Evolutionary conservation across 2,329 filamentous ascomycete species (phyloP).

Genomic region (Macrophomina phaseolina): DNA sequence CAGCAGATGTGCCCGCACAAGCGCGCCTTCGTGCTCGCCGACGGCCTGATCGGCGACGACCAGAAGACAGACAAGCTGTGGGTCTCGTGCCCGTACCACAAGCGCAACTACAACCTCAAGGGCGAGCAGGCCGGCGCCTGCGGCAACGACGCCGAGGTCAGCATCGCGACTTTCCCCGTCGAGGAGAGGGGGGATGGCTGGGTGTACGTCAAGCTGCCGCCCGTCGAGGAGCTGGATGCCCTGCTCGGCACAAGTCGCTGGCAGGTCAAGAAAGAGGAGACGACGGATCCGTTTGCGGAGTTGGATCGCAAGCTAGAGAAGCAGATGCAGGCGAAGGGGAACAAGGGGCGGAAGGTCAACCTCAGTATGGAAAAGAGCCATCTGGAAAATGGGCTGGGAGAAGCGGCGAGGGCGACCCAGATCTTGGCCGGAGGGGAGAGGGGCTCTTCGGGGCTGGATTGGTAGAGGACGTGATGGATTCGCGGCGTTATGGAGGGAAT

Average conservation of each 20-base stretch:
- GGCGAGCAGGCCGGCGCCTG: slow-evolving; percentile 71
- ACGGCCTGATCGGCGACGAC: slow-evolving; percentile 80
- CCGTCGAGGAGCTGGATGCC: slow-evolving; percentile 78
- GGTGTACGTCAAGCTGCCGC: slow-evolving; percentile 81
- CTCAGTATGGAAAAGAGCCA: slow-evolving; percentile 41
- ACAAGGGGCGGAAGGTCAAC: slow-evolving; percentile 53
- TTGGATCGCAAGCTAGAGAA: slow-evolving; percentile 62
- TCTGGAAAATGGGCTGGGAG: slow-evolving; percentile 51
- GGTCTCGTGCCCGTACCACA: slow-evolving; percentile 87
- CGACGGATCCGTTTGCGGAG: slow-evolving; percentile 59
- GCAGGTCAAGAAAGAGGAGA: slow-evolving; percentile 77
- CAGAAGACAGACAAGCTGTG: slow-evolving; percentile 68
- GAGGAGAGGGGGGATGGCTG: slow-evolving; percentile 77
- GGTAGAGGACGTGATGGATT: slow-evolving; percentile 37
- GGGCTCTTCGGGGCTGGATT: slow-evolving; percentile 51
- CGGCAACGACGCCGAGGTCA: slow-evolving; percentile 74
- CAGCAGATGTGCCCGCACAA: slow-evolving; percentile 97
- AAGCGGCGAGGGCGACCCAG: slow-evolving; percentile 49
- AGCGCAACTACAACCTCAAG: slow-evolving; percentile 82
- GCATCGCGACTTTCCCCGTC: slow-evolving; percentile 80
- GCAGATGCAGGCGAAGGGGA: slow-evolving; percentile 54
- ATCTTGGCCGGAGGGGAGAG: slow-evolving; percentile 56
- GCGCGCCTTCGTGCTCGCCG: slow-evolving; percentile 85
- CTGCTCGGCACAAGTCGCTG: slow-evolving; percentile 79
- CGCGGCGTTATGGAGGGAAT: not conserved